These are phyloP conservation scores for Harringtonia lauricola DNA, from an alignment of 2,329 filamentous ascomycete species.

Conservation along the genomic window DNA sequence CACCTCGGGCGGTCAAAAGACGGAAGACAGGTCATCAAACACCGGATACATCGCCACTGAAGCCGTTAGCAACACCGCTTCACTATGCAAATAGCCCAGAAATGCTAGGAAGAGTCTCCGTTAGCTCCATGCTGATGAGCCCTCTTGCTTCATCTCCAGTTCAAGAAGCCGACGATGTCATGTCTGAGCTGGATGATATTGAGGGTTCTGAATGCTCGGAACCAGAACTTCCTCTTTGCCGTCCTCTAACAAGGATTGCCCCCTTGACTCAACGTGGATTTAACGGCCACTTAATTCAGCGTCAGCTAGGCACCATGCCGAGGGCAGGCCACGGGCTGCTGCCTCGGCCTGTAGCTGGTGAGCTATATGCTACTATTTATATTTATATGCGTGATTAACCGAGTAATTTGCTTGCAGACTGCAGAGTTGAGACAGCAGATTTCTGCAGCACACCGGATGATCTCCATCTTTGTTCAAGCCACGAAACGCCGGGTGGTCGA, in stretches of 20 bases:
- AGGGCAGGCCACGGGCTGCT: conserved; percentile 22
- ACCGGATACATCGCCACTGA: conserved; percentile 24
- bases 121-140: conserved; percentile 21
- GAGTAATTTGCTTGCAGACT: conserved; percentile 18
- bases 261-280: conserved; percentile 23
- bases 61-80: conserved; percentile 13
- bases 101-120: not conserved
- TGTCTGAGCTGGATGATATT: conserved; percentile 18
- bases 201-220: conserved; percentile 17
- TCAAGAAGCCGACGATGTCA: conserved; percentile 17
- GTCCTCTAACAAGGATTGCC: not conserved
- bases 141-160: conserved; percentile 24
- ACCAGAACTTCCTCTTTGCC: conserved; percentile 14
- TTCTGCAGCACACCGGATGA: conserved; percentile 28
- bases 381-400: not conserved
- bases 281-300: conserved; percentile 27
- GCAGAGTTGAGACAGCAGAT: conserved; percentile 28
- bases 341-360: conserved; percentile 22
- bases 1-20: conserved; percentile 21
- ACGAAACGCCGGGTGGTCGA: conserved; percentile 20
- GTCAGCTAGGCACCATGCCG: conserved; percentile 26
- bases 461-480: conserved; percentile 25
- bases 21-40: conserved; percentile 26
- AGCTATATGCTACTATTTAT: not conserved
- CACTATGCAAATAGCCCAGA: conserved; percentile 5